Conservation (phyloP, 1,139 yeast genomes). For the Taiozyma sp. region DNA sequence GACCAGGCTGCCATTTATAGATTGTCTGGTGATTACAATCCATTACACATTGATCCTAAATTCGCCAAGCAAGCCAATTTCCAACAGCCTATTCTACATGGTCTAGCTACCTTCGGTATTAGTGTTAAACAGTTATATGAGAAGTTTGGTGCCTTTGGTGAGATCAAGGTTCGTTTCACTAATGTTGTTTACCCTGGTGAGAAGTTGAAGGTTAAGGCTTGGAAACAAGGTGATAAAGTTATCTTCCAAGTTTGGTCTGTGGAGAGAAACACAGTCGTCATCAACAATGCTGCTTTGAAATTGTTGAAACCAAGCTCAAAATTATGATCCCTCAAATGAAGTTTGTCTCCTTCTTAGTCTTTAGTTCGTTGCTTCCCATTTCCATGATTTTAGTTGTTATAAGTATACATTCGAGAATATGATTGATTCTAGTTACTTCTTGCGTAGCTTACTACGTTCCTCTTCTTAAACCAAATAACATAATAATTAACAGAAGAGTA, state of each 20-base stretch:
- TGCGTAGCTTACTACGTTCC: background rate
- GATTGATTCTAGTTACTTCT: background rate
- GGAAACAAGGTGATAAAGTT: conserved; percentile 72
- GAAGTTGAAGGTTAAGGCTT: conserved; percentile 71
- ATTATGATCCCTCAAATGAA: conserved; percentile 1
- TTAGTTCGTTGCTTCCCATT: background rate
- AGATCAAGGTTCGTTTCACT: conserved; percentile 86
- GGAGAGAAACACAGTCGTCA: conserved; percentile 74
- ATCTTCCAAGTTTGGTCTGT: conserved; percentile 80
- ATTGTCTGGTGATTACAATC: conserved; percentile 90
- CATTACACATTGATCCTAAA: conserved; percentile 88
- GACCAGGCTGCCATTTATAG: conserved; percentile 90
- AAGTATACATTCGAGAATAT: background rate
- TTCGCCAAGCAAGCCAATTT: conserved; percentile 90
- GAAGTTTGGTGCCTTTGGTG: conserved; percentile 75
- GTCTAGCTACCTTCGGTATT: conserved; percentile 84
- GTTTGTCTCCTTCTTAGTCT: background rate
- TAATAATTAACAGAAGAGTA: background rate
- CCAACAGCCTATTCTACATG: conserved; percentile 86
- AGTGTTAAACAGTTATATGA: conserved; percentile 73
- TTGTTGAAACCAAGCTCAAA: conserved; percentile 27
- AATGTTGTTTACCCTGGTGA: conserved; percentile 98
- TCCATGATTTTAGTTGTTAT: background rate
- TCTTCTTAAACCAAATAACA: background rate
- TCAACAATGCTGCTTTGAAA: conserved; percentile 85